Base-by-base conservation (phyloP, 768 basidiomycete species). In the Wakefieldia striispora region DNA sequence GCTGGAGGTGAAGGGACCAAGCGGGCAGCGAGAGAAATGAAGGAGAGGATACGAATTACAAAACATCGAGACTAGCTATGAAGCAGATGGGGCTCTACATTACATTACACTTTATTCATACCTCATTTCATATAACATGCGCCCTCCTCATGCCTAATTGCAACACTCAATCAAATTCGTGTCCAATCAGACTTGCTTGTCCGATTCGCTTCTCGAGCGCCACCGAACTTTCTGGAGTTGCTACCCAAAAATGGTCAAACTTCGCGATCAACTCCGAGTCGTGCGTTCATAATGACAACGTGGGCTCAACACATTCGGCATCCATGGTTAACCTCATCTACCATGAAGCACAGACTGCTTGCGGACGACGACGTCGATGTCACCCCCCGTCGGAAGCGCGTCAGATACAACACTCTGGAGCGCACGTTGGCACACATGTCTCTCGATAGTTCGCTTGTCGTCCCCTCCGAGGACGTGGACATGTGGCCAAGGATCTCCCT, bases 1-100 rank as follows among this genome's bases (percentile, higher is more conserved):
- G 84, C 81, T 2, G 86, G 88, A 12, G 72, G 80, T 20, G 80
- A 76, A n/a, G 88, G 88, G 5, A 76, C 86, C 7, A 76, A 72
- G 57, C 76, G 85, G 33, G 90, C 87, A 12, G 82, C 82, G 40
- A 51, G 57, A 47, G 72, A 73, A 41, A 64, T 73, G 59, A 65
- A 67, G 45, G 73, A 72, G 41, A 71, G 62, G 49, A 61, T 70
- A 43, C 58, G 55, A 23, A 51, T 27, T 14, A 56, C 64, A 50
- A 62, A 62, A 35, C 57, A 46, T 13, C 54, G 57, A 8, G 61
- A 62, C 42, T 58, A 20, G 45, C 16, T 26, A 4, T 19, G 14
- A 23, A 13, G 19, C 17, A 46, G 31, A 48, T 41, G 38, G 41
- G 43, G 19, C 37, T 24, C 24, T 11, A 62, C 21, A 26, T 45